A percentile compares a stretch with the other conserved stretches of the same genome.
phyloP scores from a whole-genome alignment of 2,329 filamentous ascomycete species.

The Xylariomycetidae sp. region DNA sequence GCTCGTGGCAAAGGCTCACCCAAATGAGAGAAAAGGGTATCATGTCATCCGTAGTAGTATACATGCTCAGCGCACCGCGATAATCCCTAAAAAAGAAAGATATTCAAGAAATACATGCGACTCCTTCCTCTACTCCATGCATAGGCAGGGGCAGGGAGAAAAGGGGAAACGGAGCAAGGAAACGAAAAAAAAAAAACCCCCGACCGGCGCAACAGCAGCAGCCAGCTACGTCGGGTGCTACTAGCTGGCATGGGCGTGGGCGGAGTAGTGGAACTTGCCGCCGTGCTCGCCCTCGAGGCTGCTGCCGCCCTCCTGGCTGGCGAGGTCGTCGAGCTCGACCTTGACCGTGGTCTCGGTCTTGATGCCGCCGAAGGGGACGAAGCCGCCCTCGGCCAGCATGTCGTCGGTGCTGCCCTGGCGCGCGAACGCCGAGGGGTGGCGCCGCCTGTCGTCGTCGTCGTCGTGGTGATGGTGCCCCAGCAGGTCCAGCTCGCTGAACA shows the following conservation, averaged over 20 bases:
- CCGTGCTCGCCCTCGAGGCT: neutral
- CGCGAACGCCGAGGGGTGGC: slow-evolving; percentile 7
- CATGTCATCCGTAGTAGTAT: too few species aligned
- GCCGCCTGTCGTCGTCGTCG: neutral
- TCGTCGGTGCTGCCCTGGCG: slow-evolving; percentile 18
- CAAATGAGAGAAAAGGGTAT: too few species aligned
- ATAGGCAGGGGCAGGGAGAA: too few species aligned
- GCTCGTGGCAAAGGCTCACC: too few species aligned
- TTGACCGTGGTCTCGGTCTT: slow-evolving; percentile 20
- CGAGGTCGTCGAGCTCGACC: slow-evolving; percentile 19
- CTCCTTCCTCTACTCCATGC: too few species aligned
- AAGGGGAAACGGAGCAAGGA: too few species aligned
- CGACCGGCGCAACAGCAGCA: too few species aligned
- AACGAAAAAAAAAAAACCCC: too few species aligned
- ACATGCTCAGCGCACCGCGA: too few species aligned
- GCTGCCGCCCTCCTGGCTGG: slow-evolving; percentile 5
- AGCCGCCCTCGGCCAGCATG: slow-evolving; percentile 13
- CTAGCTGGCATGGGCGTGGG: slow-evolving; percentile 1
- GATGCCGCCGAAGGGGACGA: slow-evolving; percentile 12
- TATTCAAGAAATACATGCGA: too few species aligned
- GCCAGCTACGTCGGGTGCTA: too few species aligned
- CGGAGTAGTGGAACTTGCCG: neutral
- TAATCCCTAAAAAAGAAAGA: too few species aligned
- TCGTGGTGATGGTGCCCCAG: slow-evolving; percentile 1
- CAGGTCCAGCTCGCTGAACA: slow-evolving; percentile 18